These are phyloP conservation scores for Cantharellus cinnabarinus DNA, from an alignment of 768 basidiomycete genomes.

Conservation along the genomic window DNA sequence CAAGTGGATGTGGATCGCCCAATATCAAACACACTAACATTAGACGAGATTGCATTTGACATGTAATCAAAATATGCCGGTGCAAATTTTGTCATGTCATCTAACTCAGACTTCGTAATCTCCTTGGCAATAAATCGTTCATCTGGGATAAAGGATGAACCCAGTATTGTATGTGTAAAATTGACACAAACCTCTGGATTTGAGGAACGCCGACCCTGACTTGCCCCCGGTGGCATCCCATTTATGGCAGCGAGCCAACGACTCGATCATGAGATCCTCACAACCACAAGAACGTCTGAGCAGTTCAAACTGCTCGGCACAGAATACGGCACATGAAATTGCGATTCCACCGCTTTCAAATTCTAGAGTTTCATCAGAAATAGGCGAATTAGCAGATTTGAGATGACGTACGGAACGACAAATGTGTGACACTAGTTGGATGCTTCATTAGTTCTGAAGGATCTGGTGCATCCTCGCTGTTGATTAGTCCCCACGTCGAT, in stretches of 20 bases:
- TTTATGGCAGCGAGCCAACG: slow-evolving; percentile 80
- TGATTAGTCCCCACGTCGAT: slow-evolving; percentile 85
- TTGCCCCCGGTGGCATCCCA: slow-evolving; percentile 95
- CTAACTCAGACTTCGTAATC: slow-evolving; percentile 72
- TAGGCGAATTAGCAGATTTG: background rate
- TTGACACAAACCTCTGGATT: slow-evolving; percentile 54
- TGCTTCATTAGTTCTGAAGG: slow-evolving; percentile 13
- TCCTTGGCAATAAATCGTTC: slow-evolving; percentile 99
- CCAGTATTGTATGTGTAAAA: background rate
- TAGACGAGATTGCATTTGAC: slow-evolving; percentile 74
- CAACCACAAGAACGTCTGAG: slow-evolving; percentile 83
- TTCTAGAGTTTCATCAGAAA: slow-evolving; percentile 26
- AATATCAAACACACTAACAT: slow-evolving; percentile 29
- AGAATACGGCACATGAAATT: slow-evolving; percentile 86
- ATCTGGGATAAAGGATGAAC: slow-evolving; percentile 28
- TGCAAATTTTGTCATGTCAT: slow-evolving; percentile 91
- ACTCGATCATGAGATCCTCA: slow-evolving; percentile 85
- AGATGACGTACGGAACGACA: slow-evolving; percentile 5
- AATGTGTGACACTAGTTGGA: slow-evolving; percentile 7
- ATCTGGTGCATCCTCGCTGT: slow-evolving; percentile 35
- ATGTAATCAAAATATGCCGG: slow-evolving; percentile 97
- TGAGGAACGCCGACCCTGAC: slow-evolving; percentile 89
- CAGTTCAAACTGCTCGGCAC: slow-evolving; percentile 93
- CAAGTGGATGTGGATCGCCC: slow-evolving; percentile 7
- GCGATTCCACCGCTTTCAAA: slow-evolving; percentile 79